Percentiles rank a stretch among this genome's conserved stretches.
phyloP scores from a whole-genome alignment of 2,329 filamentous ascomycete genomes.

The Monilinia fructigena region DNA sequence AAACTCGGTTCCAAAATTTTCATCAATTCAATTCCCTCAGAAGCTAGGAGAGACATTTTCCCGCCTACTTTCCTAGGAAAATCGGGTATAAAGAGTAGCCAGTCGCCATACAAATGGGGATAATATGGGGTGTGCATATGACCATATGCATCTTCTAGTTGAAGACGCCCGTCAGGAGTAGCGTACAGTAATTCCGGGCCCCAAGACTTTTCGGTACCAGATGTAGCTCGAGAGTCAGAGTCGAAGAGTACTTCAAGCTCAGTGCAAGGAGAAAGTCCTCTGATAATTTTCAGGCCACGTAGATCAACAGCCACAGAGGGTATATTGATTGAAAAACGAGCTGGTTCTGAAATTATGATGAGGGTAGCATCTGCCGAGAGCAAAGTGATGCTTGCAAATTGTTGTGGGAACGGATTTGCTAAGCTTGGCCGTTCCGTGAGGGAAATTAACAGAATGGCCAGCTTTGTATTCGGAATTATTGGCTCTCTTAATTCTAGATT shows the following conservation, averaged over 20 bases:
- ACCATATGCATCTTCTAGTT: background rate
- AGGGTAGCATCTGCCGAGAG: background rate
- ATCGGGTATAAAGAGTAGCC: background rate
- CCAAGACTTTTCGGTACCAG: too few species aligned
- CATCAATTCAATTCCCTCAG: background rate
- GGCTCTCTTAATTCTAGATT: background rate
- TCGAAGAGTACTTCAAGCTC: background rate
- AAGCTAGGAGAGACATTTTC: background rate
- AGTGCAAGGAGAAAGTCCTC: background rate
- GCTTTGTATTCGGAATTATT: background rate
- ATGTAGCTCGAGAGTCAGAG: background rate
- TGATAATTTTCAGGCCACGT: background rate
- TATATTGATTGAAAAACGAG: background rate
- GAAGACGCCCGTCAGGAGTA: background rate
- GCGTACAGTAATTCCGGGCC: too few species aligned
- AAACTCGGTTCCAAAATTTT: background rate
- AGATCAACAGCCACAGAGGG: background rate
- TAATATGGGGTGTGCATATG: background rate
- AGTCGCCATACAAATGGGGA: background rate
- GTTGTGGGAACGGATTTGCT: background rate
- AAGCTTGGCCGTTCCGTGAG: background rate
- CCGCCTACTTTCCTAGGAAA: background rate
- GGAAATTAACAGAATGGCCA: background rate
- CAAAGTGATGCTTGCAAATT: background rate
- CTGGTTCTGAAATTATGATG: background rate